Conservation (phyloP, 129 eudicot species). For the Flaveria linearis region DNA sequence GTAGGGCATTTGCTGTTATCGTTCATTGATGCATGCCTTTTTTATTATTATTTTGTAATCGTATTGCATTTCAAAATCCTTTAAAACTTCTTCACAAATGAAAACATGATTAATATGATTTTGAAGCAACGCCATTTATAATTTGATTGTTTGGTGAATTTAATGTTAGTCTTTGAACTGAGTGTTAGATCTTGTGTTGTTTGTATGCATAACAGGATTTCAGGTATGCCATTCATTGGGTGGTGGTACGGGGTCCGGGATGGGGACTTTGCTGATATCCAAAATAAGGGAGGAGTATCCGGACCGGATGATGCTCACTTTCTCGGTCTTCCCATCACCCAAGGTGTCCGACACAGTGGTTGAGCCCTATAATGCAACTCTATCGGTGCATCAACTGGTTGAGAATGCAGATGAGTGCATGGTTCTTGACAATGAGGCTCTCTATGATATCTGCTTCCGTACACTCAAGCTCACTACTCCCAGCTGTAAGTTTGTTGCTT, state of each 20-base stretch:
- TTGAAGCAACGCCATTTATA: background rate
- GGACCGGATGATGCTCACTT: conserved; percentile 84
- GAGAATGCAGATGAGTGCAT: conserved; percentile 91
- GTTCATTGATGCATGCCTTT: too few relatives aligned
- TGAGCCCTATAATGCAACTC: conserved; percentile 83
- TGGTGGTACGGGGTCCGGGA: conserved; percentile 85
- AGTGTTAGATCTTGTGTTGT: conserved; percentile 7
- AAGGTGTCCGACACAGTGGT: conserved; percentile 89
- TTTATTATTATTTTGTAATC: background rate
- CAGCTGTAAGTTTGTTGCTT: conserved; percentile 58
- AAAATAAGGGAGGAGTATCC: conserved; percentile 85
- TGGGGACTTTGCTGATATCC: conserved; percentile 74
- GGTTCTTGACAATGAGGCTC: conserved; percentile 78
- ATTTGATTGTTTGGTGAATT: background rate
- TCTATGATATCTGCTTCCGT: conserved; percentile 75
- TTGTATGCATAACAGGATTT: conserved; percentile 50
- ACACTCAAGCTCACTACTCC: conserved; percentile 90
- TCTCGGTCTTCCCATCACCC: conserved; percentile 81
- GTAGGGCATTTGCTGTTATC: too few relatives aligned
- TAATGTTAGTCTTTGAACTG: conserved; percentile 3
- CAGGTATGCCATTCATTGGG: conserved; percentile 85
- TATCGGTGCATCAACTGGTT: conserved; percentile 79
- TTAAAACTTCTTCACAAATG: background rate
- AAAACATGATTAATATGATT: background rate
- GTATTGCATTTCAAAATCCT: background rate